These are phyloP conservation scores for Novymonas esmeraldas DNA, from an alignment of 208 protist genomes.

Conservation along the genomic window DNA sequence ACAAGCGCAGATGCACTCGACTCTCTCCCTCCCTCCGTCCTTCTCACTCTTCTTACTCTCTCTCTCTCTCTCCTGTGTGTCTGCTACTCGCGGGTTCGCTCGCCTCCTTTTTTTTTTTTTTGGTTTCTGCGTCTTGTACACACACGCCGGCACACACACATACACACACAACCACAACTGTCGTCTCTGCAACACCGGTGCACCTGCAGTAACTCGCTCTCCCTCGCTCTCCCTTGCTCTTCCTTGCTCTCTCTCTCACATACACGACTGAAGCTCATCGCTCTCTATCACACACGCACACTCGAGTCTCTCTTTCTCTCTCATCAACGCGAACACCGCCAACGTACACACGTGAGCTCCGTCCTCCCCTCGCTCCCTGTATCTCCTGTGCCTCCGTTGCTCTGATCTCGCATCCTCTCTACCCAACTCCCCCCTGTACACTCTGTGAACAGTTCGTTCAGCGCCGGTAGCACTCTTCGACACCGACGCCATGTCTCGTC, in stretches of 20 bases:
- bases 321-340: too few relatives aligned
- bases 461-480: too few relatives aligned
- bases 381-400: too few relatives aligned
- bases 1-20: neutral
- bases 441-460: too few relatives aligned
- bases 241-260: neutral
- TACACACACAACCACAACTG: neutral
- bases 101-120: slow-evolving; percentile 1
- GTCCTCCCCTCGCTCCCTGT: too few relatives aligned
- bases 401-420: too few relatives aligned
- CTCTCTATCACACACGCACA: too few relatives aligned
- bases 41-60: neutral
- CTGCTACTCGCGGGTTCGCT: neutral
- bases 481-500: slow-evolving; percentile 9
- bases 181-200: too few relatives aligned
- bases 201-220: neutral
- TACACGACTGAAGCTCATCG: too few relatives aligned
- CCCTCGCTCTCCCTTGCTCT: neutral
- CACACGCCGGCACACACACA: neutral
- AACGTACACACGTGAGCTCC: too few relatives aligned
- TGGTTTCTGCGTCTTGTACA: neutral
- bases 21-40: neutral
- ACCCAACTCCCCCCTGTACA: too few relatives aligned
- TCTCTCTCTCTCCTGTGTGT: neutral
- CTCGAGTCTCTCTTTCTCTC: too few relatives aligned